Evolutionary conservation across 331 rosid genomes (phyloP), one percentile per base, ranked within the genome.

Genomic region (Phaseolus coccineus): DNA sequence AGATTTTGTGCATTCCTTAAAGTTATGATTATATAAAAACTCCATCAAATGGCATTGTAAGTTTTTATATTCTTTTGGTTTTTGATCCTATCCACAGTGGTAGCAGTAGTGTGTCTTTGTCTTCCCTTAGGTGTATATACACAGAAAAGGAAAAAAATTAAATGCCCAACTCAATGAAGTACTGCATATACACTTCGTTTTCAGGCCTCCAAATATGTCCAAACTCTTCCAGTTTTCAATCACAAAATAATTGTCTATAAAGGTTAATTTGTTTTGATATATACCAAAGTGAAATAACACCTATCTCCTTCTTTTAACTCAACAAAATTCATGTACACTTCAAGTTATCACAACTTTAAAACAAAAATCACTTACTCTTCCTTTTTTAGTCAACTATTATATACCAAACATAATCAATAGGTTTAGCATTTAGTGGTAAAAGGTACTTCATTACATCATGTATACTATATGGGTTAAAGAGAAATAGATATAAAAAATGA

Each of bases 161-260:
- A 70, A 65, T 73, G 55, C 48, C 12, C 9, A 53, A 42, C 80
- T 80, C 63, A 80, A 42, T 53, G 1, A 15, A 57, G 65, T 70
- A 31, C 39, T 61, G 30, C 24, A 33, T 47, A 30, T 19, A 78
- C 7, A 56, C 14, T 25, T 73, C 28, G 10, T 56, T 74, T 69
- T 79, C 76, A 22, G 46, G 58, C 52, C 42, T 46, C 63, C 65
- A 6, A 50, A 71, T 47, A 40, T 16, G 74, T 55, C 62, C 53
- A 65, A 65, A 64, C 40, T 58, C 15, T 47, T 44, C 6, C 5
- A 44, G 51, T 16, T 8, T 56, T 69, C 22, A 69, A 44, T 30
- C 46, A 16, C 4, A 25, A 30, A 39, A 3, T 65, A 8, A n/a
- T 39, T 58, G 37, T 42, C 52, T 22, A 27, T 25, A 25, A 27